A percentile compares a stretch with the other conserved stretches of the same genome.
phyloP scores from a whole-genome alignment of 2,329 filamentous ascomycete species.

The Fusarium sp. region DNA sequence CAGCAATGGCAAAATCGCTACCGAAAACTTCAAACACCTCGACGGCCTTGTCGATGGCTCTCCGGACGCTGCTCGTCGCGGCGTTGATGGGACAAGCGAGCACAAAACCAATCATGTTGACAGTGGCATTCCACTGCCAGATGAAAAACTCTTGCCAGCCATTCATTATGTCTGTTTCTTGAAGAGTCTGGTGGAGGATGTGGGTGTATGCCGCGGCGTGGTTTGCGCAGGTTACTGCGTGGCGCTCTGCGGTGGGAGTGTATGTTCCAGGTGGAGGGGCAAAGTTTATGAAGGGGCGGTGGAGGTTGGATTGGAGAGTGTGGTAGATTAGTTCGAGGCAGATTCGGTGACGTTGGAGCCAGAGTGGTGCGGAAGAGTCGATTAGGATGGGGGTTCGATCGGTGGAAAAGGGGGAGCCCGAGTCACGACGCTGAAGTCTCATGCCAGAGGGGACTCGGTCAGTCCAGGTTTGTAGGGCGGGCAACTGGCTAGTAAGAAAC shows the following conservation, averaged over 20 bases:
- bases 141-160: slow-evolving; percentile 44
- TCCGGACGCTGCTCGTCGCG: slow-evolving; percentile 35
- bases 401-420: slow-evolving; percentile 47
- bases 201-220: slow-evolving; percentile 41
- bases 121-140: slow-evolving; percentile 45
- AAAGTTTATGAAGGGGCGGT: slow-evolving; percentile 53
- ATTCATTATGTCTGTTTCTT: slow-evolving; percentile 39
- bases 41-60: slow-evolving; percentile 51
- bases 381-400: slow-evolving; percentile 42
- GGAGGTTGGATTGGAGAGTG: slow-evolving; percentile 49
- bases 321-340: slow-evolving; percentile 54
- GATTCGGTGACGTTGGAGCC: slow-evolving; percentile 52
- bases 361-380: slow-evolving; percentile 47
- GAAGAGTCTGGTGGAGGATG: slow-evolving; percentile 40
- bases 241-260: slow-evolving; percentile 31
- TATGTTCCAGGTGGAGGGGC: slow-evolving; percentile 7
- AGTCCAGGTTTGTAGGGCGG: slow-evolving; percentile 42
- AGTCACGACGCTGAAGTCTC: slow-evolving; percentile 46
- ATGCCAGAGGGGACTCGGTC: slow-evolving; percentile 48
- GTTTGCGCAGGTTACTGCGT: slow-evolving; percentile 31
- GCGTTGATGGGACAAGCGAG: slow-evolving; percentile 45
- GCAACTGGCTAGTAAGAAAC: slow-evolving; percentile 35
- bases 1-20: slow-evolving; percentile 53
- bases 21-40: slow-evolving; percentile 49
- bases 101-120: slow-evolving; percentile 48